Evolutionary conservation across 371 early-diverging fungal genomes (phyloP).

Genomic region (Rhizomucor miehei): DNA sequence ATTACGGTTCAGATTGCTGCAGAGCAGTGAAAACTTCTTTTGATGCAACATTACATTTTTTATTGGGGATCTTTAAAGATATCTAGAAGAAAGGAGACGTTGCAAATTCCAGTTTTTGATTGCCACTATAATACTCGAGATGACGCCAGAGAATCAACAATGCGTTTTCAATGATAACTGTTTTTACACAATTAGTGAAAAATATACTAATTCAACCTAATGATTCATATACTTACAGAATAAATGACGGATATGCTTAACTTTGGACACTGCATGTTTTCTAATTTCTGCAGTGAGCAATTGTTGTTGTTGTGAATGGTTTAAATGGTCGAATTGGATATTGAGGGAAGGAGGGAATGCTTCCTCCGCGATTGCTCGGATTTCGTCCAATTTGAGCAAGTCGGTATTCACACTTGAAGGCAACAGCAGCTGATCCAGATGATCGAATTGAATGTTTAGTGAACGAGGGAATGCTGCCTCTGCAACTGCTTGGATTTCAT

Average conservation of each 20-base stretch:
- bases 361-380: slow-evolving; percentile 21
- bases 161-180: slow-evolving; percentile 23
- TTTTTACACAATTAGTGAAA: neutral
- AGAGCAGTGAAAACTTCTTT: too few species aligned
- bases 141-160: slow-evolving; percentile 35
- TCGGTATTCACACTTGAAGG: too few species aligned
- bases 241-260: slow-evolving; percentile 20
- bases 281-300: slow-evolving; percentile 21
- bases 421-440: slow-evolving; percentile 27
- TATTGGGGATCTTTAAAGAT: too few species aligned
- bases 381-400: slow-evolving; percentile 39
- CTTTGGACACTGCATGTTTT: slow-evolving; percentile 13
- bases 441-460: slow-evolving; percentile 26
- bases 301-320: slow-evolving; percentile 30
- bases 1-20: too few species aligned
- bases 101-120: too few species aligned
- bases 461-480: slow-evolving; percentile 25
- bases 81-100: too few species aligned
- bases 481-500: slow-evolving; percentile 28
- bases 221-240: slow-evolving; percentile 18
- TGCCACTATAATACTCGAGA: slow-evolving; percentile 31
- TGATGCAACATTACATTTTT: too few species aligned
- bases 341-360: slow-evolving; percentile 26
- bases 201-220: neutral
- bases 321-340: slow-evolving; percentile 28